These are phyloP conservation scores for Eucalyptus coolabah DNA, from an alignment of 345 rosid species.

Conservation along the genomic window DNA sequence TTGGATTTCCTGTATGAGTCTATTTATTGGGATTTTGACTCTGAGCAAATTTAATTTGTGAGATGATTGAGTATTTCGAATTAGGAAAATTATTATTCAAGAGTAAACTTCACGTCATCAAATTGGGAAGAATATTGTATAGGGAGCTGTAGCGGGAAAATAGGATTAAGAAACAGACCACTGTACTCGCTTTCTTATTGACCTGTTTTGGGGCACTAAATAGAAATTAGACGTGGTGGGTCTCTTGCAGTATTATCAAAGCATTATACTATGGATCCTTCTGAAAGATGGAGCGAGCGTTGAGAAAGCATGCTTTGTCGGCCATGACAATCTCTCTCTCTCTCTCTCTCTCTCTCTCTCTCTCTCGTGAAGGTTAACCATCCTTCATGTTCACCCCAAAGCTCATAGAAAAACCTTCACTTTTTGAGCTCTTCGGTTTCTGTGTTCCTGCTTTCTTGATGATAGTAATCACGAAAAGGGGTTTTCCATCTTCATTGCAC, in stretches of 20 bases:
- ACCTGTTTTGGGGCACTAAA: neutral
- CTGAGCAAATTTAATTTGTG: neutral
- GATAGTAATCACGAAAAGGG: neutral
- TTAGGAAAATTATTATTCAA: neutral
- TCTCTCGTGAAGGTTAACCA: neutral
- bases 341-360: neutral
- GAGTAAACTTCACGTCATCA: neutral
- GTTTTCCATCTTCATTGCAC: neutral
- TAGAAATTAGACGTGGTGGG: neutral
- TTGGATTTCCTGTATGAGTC: fast-evolving
- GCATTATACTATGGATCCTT: neutral
- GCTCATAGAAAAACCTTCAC: neutral
- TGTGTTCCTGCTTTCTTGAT: neutral
- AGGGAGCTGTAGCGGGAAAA: neutral
- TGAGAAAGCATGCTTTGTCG: slow-evolving; percentile 35
- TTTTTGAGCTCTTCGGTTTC: neutral
- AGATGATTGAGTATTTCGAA: neutral
- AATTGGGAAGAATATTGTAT: neutral
- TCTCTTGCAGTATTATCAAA: neutral
- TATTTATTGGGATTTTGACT: neutral
- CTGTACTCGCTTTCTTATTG: neutral
- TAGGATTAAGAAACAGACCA: neutral
- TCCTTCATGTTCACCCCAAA: neutral
- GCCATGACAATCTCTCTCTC: slow-evolving; percentile 20
- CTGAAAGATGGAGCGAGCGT: neutral